Evolutionary conservation across 2,329 filamentous ascomycete species (phyloP), one percentile per base, ranked within the genome.

Genomic region (Penicillium sp.): DNA sequence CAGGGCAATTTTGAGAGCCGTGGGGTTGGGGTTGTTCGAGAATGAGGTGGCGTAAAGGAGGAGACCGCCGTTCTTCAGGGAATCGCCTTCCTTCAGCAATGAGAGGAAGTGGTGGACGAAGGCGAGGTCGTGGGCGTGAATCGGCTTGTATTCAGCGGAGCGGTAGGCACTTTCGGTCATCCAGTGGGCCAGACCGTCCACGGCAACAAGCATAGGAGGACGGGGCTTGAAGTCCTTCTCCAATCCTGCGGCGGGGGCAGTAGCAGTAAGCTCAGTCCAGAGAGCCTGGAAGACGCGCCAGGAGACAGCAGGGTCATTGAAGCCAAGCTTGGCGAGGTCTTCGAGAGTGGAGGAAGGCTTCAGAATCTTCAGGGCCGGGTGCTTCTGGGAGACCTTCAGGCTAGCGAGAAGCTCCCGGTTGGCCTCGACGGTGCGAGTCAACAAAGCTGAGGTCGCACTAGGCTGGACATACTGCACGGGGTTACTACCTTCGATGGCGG

Each of bases 61-160:
- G 58, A 89, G 84, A 57, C 91, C 92, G 61, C 93, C 93, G 72
- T 93, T 93, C 50, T 83, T 77, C 36, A 87, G 73, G 0, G 72
- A 57, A 6, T 70, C 64, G 27, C 70, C 67, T 0, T 68, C 68
- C 60, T 71, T 67, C 29, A 97, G 81, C 55, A 89, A 83, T 50
- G 89, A 85, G 59, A 89, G 75, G 74, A 96, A 96, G 64, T 89
- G 83, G 55, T 86, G 82, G 51, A 96, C 80, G 23, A 97, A 80
- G 25, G 84, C 81, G 31, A 99, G 82, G 68, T 97, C 89, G 75
- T 96, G 91, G 29, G 92, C 83, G 78, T 99, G 94, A 61, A 99
- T 88, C 15, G 81, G 81, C 60, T 90, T 83, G 67, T 85, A 89
- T 25, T 88, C 80, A 2, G 88, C 79, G 61, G 84, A 84, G 62